A percentile compares a stretch with the other conserved stretches of the same genome.
These are phyloP conservation scores for Phytophthora cactorum DNA, from an alignment of 352 stramenopile genomes.

Conservation along the genomic window DNA sequence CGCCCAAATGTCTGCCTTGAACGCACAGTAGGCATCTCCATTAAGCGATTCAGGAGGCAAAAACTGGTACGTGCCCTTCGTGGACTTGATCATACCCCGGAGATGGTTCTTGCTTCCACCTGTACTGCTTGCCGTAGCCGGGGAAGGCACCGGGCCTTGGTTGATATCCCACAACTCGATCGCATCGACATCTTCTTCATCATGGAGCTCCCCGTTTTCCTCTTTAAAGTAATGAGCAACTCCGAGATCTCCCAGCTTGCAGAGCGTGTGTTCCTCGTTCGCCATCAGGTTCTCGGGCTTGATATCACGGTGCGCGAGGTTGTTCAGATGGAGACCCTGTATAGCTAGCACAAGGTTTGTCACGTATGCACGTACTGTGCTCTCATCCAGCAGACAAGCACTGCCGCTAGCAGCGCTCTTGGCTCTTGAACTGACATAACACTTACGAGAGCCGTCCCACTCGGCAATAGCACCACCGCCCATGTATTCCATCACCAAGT, in stretches of 20 bases:
- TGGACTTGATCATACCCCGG: constrained; percentile 64
- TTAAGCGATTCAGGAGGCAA: constrained; percentile 70
- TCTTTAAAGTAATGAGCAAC: constrained; percentile 81
- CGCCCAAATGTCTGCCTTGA: constrained; percentile 91
- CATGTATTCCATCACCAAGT: constrained; percentile 90
- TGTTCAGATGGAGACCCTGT: constrained; percentile 76
- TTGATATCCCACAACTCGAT: constrained; percentile 60
- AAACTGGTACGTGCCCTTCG: constrained; percentile 84
- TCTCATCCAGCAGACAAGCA: constrained; percentile 49
- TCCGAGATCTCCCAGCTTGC: constrained; percentile 85
- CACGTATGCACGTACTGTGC: constrained; percentile 57
- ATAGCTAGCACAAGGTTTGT: constrained; percentile 71
- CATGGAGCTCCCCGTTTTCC: constrained; percentile 51
- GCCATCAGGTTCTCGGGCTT: constrained; percentile 87
- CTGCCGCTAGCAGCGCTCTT: constrained; percentile 40
- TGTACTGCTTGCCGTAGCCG: not conserved
- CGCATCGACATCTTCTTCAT: constrained; percentile 55
- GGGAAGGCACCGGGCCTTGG: constrained; percentile 13
- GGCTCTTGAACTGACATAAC: constrained; percentile 59
- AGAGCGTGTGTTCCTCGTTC: constrained; percentile 56
- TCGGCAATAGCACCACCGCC: constrained; percentile 78
- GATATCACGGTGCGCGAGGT: constrained; percentile 86
- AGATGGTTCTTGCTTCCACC: constrained; percentile 14
- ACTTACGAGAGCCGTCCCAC: constrained; percentile 70
- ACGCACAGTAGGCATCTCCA: constrained; percentile 76